phyloP scores from a whole-genome alignment of 2,329 filamentous ascomycete species.

The Teratosphaeria pseudoeucalypti region DNA sequence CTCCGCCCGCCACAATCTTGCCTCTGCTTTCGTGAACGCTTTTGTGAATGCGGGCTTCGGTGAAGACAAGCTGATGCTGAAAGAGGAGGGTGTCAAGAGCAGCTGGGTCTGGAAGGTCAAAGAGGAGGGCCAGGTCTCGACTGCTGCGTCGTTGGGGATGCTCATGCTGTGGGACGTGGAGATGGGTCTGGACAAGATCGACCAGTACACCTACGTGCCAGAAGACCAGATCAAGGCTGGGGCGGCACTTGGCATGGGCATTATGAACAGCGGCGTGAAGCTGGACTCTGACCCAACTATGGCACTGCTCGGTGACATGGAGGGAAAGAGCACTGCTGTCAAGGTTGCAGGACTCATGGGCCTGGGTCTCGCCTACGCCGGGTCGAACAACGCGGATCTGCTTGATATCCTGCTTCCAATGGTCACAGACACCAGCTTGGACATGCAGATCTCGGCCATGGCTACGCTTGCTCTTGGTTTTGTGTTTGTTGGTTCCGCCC shows the following conservation, averaged over 20 bases:
- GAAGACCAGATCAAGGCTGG: conserved; percentile 85
- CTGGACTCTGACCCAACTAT: conserved; percentile 84
- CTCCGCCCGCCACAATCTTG: conserved; percentile 89
- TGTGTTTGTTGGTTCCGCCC: conserved; percentile 84
- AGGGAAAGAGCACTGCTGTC: conserved; percentile 66
- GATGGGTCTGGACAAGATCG: conserved; percentile 81
- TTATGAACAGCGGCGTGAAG: conserved; percentile 86
- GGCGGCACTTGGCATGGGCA: conserved; percentile 84
- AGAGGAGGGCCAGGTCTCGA: conserved; percentile 94
- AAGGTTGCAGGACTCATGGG: conserved; percentile 88
- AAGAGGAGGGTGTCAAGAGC: conserved; percentile 68
- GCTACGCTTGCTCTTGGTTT: conserved; percentile 83
- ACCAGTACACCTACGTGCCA: conserved; percentile 78
- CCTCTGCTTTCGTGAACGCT: conserved; percentile 90
- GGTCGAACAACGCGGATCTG: conserved; percentile 84
- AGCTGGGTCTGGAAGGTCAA: conserved; percentile 99
- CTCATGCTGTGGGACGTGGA: conserved; percentile 91
- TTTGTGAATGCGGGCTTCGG: conserved; percentile 95
- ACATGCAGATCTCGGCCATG: conserved; percentile 96
- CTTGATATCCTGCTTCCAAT: conserved; percentile 77
- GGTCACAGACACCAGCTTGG: conserved; percentile 69
- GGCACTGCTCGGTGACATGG: conserved; percentile 74
- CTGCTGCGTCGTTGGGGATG: conserved; percentile 84
- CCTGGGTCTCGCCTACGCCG: conserved; percentile 85
- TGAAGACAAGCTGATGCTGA: conserved; percentile 95